Evolutionary conservation across 2,329 filamentous ascomycete species (phyloP), one percentile per base, ranked within the genome.

Genomic region (Diplodia scrobiculata): DNA sequence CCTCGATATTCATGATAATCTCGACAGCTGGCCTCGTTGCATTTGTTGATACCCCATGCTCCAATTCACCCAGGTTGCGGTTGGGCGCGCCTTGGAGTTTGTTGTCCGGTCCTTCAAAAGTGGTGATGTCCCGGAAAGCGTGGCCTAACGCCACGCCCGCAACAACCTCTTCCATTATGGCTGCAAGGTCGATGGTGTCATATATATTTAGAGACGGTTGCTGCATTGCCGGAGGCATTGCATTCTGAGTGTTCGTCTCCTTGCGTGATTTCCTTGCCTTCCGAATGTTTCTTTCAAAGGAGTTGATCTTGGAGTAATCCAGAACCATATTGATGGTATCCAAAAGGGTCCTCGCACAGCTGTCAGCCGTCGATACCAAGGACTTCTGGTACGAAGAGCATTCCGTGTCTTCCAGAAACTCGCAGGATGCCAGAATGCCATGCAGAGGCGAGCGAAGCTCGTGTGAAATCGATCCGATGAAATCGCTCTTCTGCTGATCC

Each of bases 61-160:
- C 45, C 27, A 66, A 7, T 5, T 9, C 21, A 9, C 41, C 63
- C 5, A 66, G 41, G 32, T 32, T 65, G 50, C n/a, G 38, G 36
- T 25, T 52, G 19, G 19, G 38, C 10, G n/a, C 5, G 9, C 25
- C 25, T 19, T 27, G 21, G 3, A 47, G 14, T 34, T 27, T 47
- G 25, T 47, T 25, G 9, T 67, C 51, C 13, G 25, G 19, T 1
- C 17, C 38, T 2, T 54, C 27, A 7, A 52, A 65, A 3, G 64
- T 69, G 9, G 69, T 68, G 10, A 71, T 69, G 34, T 71, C 71
- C 59, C 72, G 76, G 69, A 81, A 80, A 0, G 74, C 75, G 48
- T 85, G 82, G 0, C 84, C 84, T 38, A 79, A 76, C 70, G 77
- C 83, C 4, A 86, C 83, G 1, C 84, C 83, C 66, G 86, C 84